Conservation (phyloP, 2,329 filamentous ascomycete genomes). For the Balansia obtecta region DNA sequence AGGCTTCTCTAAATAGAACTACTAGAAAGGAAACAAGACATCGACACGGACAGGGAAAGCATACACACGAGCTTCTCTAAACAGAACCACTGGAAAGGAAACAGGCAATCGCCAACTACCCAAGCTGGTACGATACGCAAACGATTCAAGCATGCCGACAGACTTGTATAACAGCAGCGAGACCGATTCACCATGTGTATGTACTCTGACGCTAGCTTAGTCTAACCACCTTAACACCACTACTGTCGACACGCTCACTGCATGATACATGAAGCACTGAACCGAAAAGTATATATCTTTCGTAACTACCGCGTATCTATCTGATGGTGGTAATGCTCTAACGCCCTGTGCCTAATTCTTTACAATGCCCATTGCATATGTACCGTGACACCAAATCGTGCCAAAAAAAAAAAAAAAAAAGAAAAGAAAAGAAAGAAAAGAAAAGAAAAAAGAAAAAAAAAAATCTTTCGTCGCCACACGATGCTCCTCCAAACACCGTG, state of each 20-base stretch:
- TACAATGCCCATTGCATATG: constrained; percentile 3
- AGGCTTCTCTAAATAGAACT: too few relatives aligned
- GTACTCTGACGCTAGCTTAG: too few relatives aligned
- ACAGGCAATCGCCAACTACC: too few relatives aligned
- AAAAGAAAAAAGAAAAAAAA: not conserved
- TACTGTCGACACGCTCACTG: not conserved
- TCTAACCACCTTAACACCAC: not conserved
- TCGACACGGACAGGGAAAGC: too few relatives aligned
- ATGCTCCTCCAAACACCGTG: constrained; percentile 6
- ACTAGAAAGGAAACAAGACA: too few relatives aligned
- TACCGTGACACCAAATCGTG: not conserved
- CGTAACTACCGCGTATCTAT: constrained; percentile 4
- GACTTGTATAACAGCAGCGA: too few relatives aligned
- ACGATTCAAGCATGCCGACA: too few relatives aligned
- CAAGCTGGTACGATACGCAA: too few relatives aligned
- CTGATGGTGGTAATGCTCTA: constrained; percentile 1
- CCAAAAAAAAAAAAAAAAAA: not conserved
- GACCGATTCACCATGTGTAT: too few relatives aligned
- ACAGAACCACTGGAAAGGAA: too few relatives aligned
- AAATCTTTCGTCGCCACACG: not conserved
- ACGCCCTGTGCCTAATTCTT: constrained; percentile 1
- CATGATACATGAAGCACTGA: not conserved
- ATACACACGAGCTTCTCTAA: too few relatives aligned
- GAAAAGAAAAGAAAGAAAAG: not conserved
- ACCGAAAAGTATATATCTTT: not conserved